Evolutionary conservation across 2,329 filamentous ascomycete species (phyloP).

Genomic region (Cladosporium sp.): DNA sequence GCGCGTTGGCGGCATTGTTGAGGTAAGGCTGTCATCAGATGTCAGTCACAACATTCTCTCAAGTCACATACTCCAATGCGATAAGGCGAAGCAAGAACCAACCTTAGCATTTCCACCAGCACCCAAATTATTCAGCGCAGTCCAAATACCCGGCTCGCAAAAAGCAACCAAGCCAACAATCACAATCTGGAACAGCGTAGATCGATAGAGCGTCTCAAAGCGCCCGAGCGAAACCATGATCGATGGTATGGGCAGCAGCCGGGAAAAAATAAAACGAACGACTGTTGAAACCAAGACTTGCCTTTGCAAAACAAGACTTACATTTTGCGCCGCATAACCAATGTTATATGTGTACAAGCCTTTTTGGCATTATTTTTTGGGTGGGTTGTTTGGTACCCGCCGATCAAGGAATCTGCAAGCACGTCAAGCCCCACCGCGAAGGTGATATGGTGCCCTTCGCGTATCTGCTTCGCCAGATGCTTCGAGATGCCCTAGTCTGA

Average conservation of each 20-base stretch:
- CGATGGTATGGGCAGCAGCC: not conserved
- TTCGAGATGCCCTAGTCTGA: not conserved
- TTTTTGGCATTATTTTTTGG: not conserved
- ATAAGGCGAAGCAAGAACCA: not conserved
- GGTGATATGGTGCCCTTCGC: conserved; percentile 37
- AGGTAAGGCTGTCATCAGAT: conserved; percentile 13
- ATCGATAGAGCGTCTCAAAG: conserved; percentile 21
- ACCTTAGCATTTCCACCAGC: conserved; percentile 64
- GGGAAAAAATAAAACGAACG: not conserved
- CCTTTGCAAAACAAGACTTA: not conserved
- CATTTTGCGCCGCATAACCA: not conserved
- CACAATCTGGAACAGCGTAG: conserved; percentile 45
- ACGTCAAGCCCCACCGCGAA: conserved; percentile 19
- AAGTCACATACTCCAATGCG: not conserved
- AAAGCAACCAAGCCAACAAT: conserved; percentile 72
- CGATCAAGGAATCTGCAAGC: conserved; percentile 8
- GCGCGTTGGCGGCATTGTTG: conserved; percentile 24
- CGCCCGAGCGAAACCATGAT: conserved; percentile 8
- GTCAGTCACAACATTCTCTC: not conserved
- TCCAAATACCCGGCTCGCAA: conserved; percentile 71
- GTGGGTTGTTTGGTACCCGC: not conserved
- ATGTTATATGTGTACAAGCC: not conserved
- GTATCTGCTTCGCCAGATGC: not conserved
- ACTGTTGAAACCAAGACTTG: not conserved
- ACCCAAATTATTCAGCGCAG: conserved; percentile 68